Percentiles rank a stretch among this genome's conserved stretches.
Evolutionary conservation across 441 rosid species (phyloP).

Genomic region (Euphorbia celastroides): DNA sequence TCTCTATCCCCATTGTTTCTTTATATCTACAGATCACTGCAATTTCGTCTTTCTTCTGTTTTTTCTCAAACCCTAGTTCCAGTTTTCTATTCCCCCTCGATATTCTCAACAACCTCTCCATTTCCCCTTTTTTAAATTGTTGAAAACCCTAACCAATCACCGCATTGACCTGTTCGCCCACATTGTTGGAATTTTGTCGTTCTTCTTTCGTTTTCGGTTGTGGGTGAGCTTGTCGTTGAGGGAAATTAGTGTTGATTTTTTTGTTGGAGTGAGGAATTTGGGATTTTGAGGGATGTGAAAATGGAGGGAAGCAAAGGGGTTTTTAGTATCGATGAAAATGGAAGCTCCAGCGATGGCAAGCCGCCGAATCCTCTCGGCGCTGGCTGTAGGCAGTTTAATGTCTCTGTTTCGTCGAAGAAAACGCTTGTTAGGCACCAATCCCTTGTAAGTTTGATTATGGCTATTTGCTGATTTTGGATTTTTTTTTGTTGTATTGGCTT

Average conservation of each 20-base stretch:
- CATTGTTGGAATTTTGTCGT: neutral
- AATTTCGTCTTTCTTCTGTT: too few relatives aligned
- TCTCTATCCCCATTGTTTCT: neutral
- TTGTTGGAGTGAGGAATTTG: too few relatives aligned
- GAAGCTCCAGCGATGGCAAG: constrained; percentile 54
- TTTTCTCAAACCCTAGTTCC: neutral
- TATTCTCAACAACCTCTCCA: neutral
- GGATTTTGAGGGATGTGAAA: constrained; percentile 26
- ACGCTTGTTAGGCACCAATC: constrained; percentile 73
- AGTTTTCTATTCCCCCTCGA: neutral
- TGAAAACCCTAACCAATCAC: constrained; percentile 5
- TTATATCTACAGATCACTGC: too few relatives aligned
- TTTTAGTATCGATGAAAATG: constrained; percentile 33
- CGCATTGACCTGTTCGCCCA: neutral
- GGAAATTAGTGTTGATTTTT: too few relatives aligned
- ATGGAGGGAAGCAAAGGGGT: constrained; percentile 55
- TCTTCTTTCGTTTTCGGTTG: neutral
- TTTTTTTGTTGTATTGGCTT: neutral
- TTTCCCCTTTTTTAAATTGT: neutral
- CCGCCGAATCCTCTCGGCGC: constrained; percentile 57
- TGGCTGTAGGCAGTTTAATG: constrained; percentile 20
- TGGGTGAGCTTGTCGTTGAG: too few relatives aligned
- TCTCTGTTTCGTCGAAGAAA: constrained; percentile 36
- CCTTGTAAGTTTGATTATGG: constrained; percentile 39
- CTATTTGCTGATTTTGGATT: neutral